Evolutionary conservation across 148 eudicot genomes (phyloP).

Genomic region (Chenopodium quinoa): DNA sequence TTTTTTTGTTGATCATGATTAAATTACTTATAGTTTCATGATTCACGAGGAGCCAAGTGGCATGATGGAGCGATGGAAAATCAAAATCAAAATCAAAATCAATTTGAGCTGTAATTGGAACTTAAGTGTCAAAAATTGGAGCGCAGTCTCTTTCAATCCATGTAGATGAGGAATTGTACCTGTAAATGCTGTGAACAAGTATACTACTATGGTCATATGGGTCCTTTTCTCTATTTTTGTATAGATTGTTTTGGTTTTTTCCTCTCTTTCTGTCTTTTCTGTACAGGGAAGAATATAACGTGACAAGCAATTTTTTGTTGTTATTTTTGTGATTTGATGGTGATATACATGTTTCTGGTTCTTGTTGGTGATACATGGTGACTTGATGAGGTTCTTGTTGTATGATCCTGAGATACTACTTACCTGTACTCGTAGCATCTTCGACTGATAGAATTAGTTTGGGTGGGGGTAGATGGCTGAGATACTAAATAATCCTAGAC

Average conservation of each 20-base stretch:
- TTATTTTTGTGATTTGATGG: no score
- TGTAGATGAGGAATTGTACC: background rate
- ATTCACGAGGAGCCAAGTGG: background rate
- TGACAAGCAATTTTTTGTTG: background rate
- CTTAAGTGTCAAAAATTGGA: slow-evolving; percentile 1
- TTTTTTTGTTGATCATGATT: background rate
- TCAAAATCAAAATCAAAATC: no score
- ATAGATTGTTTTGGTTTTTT: no score
- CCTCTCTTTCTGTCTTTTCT: background rate
- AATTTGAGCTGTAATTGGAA: background rate
- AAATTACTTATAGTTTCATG: background rate
- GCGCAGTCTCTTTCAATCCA: slow-evolving; percentile 13
- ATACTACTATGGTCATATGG: background rate
- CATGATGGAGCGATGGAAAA: background rate
- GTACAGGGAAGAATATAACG: background rate
- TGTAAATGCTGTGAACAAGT: background rate
- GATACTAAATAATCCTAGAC: no score
- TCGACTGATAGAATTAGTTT: no score
- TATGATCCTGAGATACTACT: no score
- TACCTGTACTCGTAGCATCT: no score
- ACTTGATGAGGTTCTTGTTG: no score
- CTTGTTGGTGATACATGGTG: background rate
- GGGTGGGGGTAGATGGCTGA: no score
- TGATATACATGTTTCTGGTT: background rate
- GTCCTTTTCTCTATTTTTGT: background rate